Percentiles rank a stretch among this genome's conserved stretches.
Conservation (phyloP, 257 asterid species). For the Ligustrum vulgare region DNA sequence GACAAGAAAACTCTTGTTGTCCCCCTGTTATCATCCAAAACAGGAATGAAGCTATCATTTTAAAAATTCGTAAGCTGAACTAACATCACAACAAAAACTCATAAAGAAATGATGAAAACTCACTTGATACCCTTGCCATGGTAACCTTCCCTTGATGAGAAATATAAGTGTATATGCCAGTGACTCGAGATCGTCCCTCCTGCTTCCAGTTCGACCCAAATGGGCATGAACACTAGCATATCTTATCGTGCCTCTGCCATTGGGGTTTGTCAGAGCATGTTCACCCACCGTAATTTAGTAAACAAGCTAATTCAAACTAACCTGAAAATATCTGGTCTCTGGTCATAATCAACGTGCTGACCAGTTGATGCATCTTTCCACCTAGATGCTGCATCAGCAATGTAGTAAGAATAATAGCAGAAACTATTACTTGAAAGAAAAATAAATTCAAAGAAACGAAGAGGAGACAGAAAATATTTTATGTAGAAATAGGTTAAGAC, state of each 20-base stretch:
- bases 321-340: slow-evolving; percentile 99
- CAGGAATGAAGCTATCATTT: slow-evolving; percentile 5
- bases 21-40: slow-evolving; percentile 62
- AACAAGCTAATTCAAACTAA: slow-evolving; percentile 33
- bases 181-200: slow-evolving; percentile 97
- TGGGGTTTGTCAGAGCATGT: slow-evolving; percentile 19
- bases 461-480: slow-evolving; percentile 7
- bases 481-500: slow-evolving; percentile 7
- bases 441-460: background rate
- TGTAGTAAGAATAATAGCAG: background rate
- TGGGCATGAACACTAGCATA: slow-evolving; percentile 99
- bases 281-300: slow-evolving; percentile 14
- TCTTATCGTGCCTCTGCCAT: slow-evolving; percentile 89
- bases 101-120: slow-evolving; percentile 20
- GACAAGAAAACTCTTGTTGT: slow-evolving; percentile 92
- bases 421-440: background rate
- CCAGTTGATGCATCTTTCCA: slow-evolving; percentile 97
- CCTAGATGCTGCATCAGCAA: slow-evolving; percentile 60
- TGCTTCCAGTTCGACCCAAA: slow-evolving; percentile 96
- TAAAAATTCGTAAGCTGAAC: background rate
- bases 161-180: slow-evolving; percentile 88
- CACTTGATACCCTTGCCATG: slow-evolving; percentile 99
- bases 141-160: slow-evolving; percentile 88
- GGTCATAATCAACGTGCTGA: slow-evolving; percentile 93
- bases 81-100: background rate